Conservation (phyloP, 805 yeast genomes). For the Wickerhamomyces rabaulensis region DNA sequence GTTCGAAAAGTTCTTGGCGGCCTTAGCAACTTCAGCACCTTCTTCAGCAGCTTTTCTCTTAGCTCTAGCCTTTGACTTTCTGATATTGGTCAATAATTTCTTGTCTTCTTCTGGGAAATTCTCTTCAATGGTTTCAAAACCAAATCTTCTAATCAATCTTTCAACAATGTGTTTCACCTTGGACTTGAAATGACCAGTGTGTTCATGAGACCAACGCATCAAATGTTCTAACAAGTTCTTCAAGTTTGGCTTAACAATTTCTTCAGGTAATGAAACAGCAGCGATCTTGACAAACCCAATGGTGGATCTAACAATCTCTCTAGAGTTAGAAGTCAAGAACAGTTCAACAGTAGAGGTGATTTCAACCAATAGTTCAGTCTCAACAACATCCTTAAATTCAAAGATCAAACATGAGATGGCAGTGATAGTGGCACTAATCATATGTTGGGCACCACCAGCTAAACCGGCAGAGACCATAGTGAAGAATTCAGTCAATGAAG, state of each 20-base stretch:
- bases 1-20: slow-evolving; percentile 56
- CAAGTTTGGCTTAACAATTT: slow-evolving; percentile 61
- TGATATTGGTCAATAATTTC: slow-evolving; percentile 78
- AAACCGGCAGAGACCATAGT: slow-evolving; percentile 95
- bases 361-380: slow-evolving; percentile 59
- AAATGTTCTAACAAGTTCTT: slow-evolving; percentile 63
- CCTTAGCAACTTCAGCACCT: slow-evolving; percentile 29
- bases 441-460: slow-evolving; percentile 89
- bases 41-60: slow-evolving; percentile 59
- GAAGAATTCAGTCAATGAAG: slow-evolving; percentile 75
- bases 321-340: slow-evolving; percentile 82
- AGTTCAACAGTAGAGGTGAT: slow-evolving; percentile 82
- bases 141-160: slow-evolving; percentile 84
- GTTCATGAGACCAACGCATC: slow-evolving; percentile 92
- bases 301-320: slow-evolving; percentile 92
- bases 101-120: slow-evolving; percentile 88
- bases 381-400: slow-evolving; percentile 71
- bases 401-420: slow-evolving; percentile 82
- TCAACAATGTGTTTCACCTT: slow-evolving; percentile 92
- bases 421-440: slow-evolving; percentile 95
- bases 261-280: slow-evolving; percentile 76
- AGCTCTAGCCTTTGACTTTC: slow-evolving; percentile 79
- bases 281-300: slow-evolving; percentile 93
- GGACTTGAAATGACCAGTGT: slow-evolving; percentile 89
- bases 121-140: slow-evolving; percentile 76